A percentile compares a stretch with the other conserved stretches of the same genome.
These are phyloP conservation scores for Pseudozyma hubeiensis DNA, from an alignment of 1,284 basidiomycete genomes.

Conservation along the genomic window DNA sequence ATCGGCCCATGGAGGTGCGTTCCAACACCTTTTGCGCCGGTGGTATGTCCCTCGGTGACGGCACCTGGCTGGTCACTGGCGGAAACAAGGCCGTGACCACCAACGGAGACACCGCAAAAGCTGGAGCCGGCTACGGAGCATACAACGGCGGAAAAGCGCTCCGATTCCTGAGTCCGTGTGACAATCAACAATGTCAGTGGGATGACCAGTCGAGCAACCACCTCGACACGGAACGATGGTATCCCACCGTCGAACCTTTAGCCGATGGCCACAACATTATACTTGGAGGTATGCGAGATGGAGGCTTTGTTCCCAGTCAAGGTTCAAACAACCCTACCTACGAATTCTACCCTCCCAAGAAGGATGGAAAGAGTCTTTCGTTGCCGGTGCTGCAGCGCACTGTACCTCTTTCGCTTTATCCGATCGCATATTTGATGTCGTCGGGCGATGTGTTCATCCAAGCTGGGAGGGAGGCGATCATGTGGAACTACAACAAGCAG, in stretches of 20 bases:
- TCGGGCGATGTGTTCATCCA: slow-evolving; percentile 59
- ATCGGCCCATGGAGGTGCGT: slow-evolving; percentile 49
- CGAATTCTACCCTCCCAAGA: slow-evolving; percentile 61
- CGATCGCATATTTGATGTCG: slow-evolving; percentile 59
- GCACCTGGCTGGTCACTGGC: slow-evolving; percentile 56
- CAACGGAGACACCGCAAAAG: slow-evolving; percentile 43
- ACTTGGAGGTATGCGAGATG: slow-evolving; percentile 58
- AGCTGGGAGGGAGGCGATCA: slow-evolving; percentile 50
- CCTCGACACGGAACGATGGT: slow-evolving; percentile 62
- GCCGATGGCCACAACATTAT: slow-evolving; percentile 55
- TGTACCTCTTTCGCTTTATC: slow-evolving; percentile 60
- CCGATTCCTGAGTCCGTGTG: slow-evolving; percentile 51
- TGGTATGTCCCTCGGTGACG: slow-evolving; percentile 56
- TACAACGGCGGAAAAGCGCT: slow-evolving; percentile 58
- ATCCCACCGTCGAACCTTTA: slow-evolving; percentile 60
- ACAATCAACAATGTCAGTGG: slow-evolving; percentile 49
- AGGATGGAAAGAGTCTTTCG: slow-evolving; percentile 28
- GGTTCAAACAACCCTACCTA: slow-evolving; percentile 56
- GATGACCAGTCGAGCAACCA: slow-evolving; percentile 42
- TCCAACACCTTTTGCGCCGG: slow-evolving; percentile 65
- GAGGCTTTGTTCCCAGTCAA: slow-evolving; percentile 57
- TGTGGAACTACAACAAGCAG: slow-evolving; percentile 52
- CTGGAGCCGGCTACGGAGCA: slow-evolving; percentile 45
- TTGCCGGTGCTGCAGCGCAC: slow-evolving; percentile 50
- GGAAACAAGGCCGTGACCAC: slow-evolving; percentile 60